Percentiles rank a stretch among this genome's conserved stretches.
Evolutionary conservation across 2,329 filamentous ascomycete species (phyloP).

Genomic region (Paraphaeosphaeria sporulosa): DNA sequence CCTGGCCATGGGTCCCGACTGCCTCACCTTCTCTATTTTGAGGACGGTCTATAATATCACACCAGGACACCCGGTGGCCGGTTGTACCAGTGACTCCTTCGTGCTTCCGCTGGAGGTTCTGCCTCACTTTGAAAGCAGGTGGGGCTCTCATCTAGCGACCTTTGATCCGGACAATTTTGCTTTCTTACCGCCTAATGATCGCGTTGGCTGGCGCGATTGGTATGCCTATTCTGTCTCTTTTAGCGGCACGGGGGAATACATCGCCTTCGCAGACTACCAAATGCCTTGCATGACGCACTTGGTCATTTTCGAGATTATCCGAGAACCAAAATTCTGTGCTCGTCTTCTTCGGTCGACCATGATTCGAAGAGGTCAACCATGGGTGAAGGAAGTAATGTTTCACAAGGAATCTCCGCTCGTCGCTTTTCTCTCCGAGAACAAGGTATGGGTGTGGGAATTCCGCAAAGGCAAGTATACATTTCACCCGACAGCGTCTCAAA

Average conservation of each 20-base stretch:
- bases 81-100: not conserved
- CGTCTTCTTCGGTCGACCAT: not conserved
- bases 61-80: not conserved
- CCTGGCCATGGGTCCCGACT: not conserved
- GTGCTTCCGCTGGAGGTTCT: not conserved
- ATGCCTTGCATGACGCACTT: not conserved
- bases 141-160: not conserved
- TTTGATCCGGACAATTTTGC: not conserved
- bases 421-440: not conserved
- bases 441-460: not conserved
- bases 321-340: not conserved
- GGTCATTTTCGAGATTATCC: not conserved
- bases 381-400: not conserved
- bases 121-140: not conserved
- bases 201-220: not conserved
- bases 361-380: not conserved
- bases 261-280: not conserved
- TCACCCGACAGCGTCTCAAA: not conserved
- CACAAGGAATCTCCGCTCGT: not conserved
- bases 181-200: not conserved
- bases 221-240: not conserved
- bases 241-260: not conserved
- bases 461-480: not conserved
- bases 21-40: not conserved
- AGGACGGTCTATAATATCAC: not conserved